Percentiles rank a stretch among this genome's conserved stretches.
Evolutionary conservation across 2,329 filamentous ascomycete genomes (phyloP).

Genomic region (Nemania sp.): DNA sequence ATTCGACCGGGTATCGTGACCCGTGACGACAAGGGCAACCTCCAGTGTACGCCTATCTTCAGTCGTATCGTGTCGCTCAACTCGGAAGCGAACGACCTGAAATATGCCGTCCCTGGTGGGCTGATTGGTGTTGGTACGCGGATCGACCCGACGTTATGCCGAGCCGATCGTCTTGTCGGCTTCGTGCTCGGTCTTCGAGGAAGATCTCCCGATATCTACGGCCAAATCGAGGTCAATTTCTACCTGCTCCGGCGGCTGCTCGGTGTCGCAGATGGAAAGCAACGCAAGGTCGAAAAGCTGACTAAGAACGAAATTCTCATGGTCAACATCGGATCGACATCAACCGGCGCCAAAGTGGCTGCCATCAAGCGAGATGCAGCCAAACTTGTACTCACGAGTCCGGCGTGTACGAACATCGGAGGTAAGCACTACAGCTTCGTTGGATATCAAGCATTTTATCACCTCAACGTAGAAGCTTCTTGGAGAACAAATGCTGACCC

Average conservation of each 20-base stretch:
- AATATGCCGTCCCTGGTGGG: conserved; percentile 96
- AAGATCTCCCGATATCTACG: conserved; percentile 93
- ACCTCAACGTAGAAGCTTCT: background rate
- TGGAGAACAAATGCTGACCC: conserved; percentile 7
- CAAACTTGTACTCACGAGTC: conserved; percentile 88
- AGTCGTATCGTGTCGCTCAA: conserved; percentile 93
- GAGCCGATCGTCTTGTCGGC: conserved; percentile 97
- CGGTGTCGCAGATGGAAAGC: conserved; percentile 97
- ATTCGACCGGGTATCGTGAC: conserved; percentile 98
- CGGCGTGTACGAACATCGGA: conserved; percentile 94
- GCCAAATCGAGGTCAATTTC: conserved; percentile 98
- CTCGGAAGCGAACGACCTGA: conserved; percentile 96
- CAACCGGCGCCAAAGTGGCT: conserved; percentile 94
- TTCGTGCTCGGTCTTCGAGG: conserved; percentile 96
- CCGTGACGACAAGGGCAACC: conserved; percentile 88
- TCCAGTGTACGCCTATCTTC: conserved; percentile 97
- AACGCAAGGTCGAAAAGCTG: conserved; percentile 98
- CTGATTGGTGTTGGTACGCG: conserved; percentile 97
- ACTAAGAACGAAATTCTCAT: conserved; percentile 99
- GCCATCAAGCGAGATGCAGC: conserved; percentile 98
- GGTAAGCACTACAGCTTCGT: conserved; percentile 14
- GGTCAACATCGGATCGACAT: conserved; percentile 99
- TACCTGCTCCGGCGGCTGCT: conserved; percentile 93
- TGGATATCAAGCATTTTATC: no score
- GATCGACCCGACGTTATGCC: conserved; percentile 95